Percentiles rank a stretch among this genome's conserved stretches.
Conservation (phyloP, 2,329 filamentous ascomycete species). For the Ophiocordyceps robertsii region DNA sequence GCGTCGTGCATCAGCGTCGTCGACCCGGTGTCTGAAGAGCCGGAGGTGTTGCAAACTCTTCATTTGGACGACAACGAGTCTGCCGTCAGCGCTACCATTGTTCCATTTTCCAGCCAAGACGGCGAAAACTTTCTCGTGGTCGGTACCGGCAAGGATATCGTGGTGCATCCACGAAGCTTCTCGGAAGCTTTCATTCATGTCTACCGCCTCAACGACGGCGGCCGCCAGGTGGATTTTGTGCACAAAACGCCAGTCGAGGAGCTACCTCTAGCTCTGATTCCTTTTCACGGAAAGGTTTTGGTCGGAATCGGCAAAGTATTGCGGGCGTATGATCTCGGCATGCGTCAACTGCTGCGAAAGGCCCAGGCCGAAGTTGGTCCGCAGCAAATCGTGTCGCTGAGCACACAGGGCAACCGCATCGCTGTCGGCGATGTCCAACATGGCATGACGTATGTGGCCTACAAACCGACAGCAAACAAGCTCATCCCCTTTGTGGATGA, state of each 20-base stretch:
- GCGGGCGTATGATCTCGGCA: constrained; percentile 82
- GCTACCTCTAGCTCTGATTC: constrained; percentile 77
- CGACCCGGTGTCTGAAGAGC: constrained; percentile 65
- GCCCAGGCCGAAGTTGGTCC: constrained; percentile 67
- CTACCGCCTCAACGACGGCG: constrained; percentile 77
- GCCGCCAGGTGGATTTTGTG: constrained; percentile 82
- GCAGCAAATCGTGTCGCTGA: constrained; percentile 75
- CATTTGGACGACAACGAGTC: constrained; percentile 85
- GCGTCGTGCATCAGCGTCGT: constrained; percentile 90
- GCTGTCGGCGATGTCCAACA: constrained; percentile 88
- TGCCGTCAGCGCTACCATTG: constrained; percentile 71
- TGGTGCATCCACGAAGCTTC: constrained; percentile 61
- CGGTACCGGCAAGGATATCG: constrained; percentile 84
- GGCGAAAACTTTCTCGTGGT: constrained; percentile 87
- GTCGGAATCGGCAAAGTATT: constrained; percentile 76
- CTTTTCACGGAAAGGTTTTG: constrained; percentile 81
- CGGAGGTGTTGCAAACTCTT: constrained; percentile 56
- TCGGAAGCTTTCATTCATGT: constrained; percentile 79
- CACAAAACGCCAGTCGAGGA: constrained; percentile 91
- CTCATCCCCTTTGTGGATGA: constrained; percentile 92
- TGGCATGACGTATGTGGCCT: constrained; percentile 82
- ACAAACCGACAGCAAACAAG: constrained; percentile 83
- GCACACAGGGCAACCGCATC: constrained; percentile 83
- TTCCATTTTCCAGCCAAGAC: constrained; percentile 78
- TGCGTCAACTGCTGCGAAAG: constrained; percentile 86